Evolutionary conservation across 1,284 basidiomycete species (phyloP), one percentile per base, ranked within the genome.

Genomic region (Stygiomarasmius scandens): DNA sequence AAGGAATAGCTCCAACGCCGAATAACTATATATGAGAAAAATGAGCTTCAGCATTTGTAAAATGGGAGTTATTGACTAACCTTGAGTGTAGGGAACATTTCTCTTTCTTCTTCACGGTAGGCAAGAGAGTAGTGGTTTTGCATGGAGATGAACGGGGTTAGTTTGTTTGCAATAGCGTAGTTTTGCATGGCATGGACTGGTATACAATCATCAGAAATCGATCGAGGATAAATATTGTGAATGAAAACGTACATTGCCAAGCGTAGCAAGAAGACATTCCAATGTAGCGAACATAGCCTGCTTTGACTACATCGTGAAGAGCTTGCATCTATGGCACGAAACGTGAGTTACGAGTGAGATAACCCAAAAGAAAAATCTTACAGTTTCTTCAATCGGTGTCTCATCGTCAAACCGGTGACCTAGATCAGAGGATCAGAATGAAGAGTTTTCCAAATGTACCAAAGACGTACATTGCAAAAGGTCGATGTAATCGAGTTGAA

Each of bases 401-500:
- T 77, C 69, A 19, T 66, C 58, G 66, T 90, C 87, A 64, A 86
- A 86, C 9, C 86, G 79, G 67, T 87, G 85, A 60, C 75, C 77
- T 74, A 49, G 11, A 12, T 43, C 11, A 38, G 10, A 38, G 1
- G 25, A 29, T 3, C 22, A 34, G 2, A 16, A 23, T 23, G 19
- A 8, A 41, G 16, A 24, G 19, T 19, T 41, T 11, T 23, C 19
- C 27, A 29, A 23, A 16, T 2, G 5, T 20, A 25, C 27, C 4
- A 51, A 22, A 44, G 22, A 27, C 36, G n/a, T 22, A 56, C 56
- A 61, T 54, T 61, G 47, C 22, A 88, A 74, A 3, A 90, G 67
- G 62, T 90, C 89, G 62, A 92, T 77, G 64, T 90, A 87, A 51
- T 91, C 87, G 6, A 90, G 71, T 59, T 86, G 82, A 24, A 92